Conservation (phyloP, 106 monocot species). For the Iris macrosiphon region DNA sequence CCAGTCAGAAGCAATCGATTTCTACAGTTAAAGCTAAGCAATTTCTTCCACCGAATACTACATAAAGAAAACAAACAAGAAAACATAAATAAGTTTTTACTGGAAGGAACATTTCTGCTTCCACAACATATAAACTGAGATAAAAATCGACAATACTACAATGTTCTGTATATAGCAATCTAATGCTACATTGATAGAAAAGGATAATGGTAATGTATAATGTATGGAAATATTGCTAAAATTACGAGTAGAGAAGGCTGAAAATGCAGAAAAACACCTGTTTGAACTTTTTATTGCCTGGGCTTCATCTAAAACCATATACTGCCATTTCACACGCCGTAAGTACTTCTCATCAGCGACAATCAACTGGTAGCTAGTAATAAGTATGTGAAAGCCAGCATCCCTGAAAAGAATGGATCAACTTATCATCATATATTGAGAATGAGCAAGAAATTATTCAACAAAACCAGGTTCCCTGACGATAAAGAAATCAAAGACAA, state of each 20-base stretch:
- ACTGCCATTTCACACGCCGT: conserved; percentile 77
- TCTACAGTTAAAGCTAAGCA: conserved; percentile 81
- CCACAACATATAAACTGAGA: no score
- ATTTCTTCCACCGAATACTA: conserved; percentile 80
- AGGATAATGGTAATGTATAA: no score
- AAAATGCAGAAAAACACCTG: conserved; percentile 27
- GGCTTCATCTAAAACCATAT: conserved; percentile 92
- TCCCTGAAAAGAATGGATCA: conserved; percentile 32
- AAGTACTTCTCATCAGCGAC: conserved; percentile 73
- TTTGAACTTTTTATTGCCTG: conserved; percentile 89
- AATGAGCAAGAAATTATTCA: no score
- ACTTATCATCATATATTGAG: neutral
- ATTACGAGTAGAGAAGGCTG: neutral
- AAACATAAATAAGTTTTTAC: no score
- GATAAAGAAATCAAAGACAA: neutral
- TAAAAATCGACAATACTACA: no score
- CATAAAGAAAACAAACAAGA: conserved; percentile 6
- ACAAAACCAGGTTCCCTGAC: neutral
- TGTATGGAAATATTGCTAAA: no score
- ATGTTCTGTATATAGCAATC: no score
- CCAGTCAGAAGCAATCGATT: conserved; percentile 87
- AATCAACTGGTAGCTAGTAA: conserved; percentile 83
- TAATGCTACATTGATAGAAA: no score
- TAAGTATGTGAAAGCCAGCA: conserved; percentile 69
- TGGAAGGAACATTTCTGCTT: no score